These are phyloP conservation scores for Puccinia brachypodii DNA, from an alignment of 1,284 basidiomycete species.

Conservation along the genomic window DNA sequence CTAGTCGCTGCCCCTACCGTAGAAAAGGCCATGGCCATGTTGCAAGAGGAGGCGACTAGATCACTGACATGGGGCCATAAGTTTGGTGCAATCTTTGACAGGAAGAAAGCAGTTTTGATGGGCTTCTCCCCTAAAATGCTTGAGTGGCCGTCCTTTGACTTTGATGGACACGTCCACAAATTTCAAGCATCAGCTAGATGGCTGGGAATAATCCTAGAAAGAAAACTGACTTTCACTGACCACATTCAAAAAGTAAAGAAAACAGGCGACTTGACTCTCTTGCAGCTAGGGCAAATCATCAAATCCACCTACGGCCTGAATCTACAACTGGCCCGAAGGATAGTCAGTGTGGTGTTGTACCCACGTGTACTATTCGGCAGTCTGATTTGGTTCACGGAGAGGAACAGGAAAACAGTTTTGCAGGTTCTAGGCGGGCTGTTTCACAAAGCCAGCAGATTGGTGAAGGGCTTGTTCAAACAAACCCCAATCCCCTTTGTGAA, in stretches of 20 bases:
- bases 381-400: slow-evolving; percentile 7
- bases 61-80: neutral
- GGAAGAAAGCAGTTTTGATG: slow-evolving; percentile 14
- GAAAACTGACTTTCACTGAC: no score
- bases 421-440: neutral
- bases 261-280: neutral
- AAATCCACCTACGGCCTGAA: neutral
- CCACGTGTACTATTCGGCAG: neutral
- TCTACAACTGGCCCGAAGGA: neutral
- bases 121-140: neutral
- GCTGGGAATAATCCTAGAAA: no score
- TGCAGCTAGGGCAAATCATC: neutral
- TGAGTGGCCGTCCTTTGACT: neutral
- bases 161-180: no score
- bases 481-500: neutral
- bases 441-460: neutral
- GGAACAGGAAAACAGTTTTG: neutral
- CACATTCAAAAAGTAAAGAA: no score
- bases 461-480: neutral
- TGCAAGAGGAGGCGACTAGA: neutral
- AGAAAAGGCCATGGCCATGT: neutral
- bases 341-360: neutral
- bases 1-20: neutral
- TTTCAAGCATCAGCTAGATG: no score
- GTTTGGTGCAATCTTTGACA: slow-evolving; percentile 22